Percentiles rank a stretch among this genome's conserved stretches.
Conservation (phyloP, 305 asterid species). For the Lippia alba region DNA sequence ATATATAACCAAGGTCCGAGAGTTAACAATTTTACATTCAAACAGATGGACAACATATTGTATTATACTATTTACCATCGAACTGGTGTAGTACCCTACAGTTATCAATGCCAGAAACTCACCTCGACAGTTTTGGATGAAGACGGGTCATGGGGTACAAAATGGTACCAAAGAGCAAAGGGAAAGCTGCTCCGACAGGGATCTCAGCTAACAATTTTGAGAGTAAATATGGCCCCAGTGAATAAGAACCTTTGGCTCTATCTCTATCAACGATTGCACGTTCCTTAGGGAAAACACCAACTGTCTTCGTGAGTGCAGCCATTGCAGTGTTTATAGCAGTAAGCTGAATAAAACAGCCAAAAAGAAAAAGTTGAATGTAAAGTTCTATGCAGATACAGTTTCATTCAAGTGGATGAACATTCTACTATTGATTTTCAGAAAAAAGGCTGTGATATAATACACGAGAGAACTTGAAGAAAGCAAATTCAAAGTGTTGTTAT, state of each 20-base stretch:
- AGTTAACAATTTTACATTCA: conserved; percentile 18
- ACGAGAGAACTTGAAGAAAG: conserved; percentile 6
- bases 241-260: conserved; percentile 87
- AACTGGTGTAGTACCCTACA: too few species aligned
- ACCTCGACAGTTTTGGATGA: conserved; percentile 88
- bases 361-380: conserved; percentile 3
- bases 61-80: conserved; percentile 9
- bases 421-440: not conserved
- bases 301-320: conserved; percentile 99
- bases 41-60: not conserved
- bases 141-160: conserved; percentile 97
- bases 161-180: conserved; percentile 87
- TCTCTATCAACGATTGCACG: conserved; percentile 97
- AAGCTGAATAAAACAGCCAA: conserved; percentile 58
- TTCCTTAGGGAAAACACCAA: conserved; percentile 95
- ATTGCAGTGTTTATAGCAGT: conserved; percentile 99
- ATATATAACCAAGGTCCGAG: conserved; percentile 1
- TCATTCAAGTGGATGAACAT: not conserved
- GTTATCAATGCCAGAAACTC: conserved; percentile 35
- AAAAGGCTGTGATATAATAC: not conserved
- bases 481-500: not conserved
- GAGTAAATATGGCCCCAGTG: conserved; percentile 89
- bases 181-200: conserved; percentile 97
- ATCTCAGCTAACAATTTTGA: conserved; percentile 93
- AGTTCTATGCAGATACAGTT: conserved; percentile 11